Percentiles rank a stretch among this genome's conserved stretches.
phyloP scores from a whole-genome alignment of 345 rosid genomes.

The Microthlaspi erraticum region DNA sequence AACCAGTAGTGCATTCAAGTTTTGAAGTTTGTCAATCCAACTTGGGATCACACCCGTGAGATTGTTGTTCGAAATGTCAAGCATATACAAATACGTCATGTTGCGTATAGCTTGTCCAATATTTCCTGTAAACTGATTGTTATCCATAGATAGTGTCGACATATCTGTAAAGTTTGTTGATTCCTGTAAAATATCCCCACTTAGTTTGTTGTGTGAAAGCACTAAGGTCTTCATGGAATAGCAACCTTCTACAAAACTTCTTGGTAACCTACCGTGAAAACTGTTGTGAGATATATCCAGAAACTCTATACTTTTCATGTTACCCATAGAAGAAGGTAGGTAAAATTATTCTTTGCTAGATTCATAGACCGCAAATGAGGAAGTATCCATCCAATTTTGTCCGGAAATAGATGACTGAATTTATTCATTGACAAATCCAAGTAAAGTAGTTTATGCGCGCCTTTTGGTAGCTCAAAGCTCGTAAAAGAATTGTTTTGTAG shows the following conservation, averaged over 20 bases:
- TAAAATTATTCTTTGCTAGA: neutral
- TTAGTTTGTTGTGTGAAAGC: neutral
- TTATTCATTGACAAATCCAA: no score
- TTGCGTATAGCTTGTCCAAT: constrained; percentile 1
- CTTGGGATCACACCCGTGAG: constrained; percentile 8
- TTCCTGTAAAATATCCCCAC: neutral
- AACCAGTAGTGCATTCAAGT: neutral
- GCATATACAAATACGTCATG: neutral
- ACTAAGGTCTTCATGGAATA: neutral
- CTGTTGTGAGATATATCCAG: neutral
- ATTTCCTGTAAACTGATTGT: constrained; percentile 2
- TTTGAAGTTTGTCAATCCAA: neutral
- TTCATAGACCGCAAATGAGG: neutral
- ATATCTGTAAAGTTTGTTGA: no score
- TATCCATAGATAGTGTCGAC: no score
- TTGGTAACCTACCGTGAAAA: constrained; percentile 1
- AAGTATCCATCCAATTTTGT: neutral
- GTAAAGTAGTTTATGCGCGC: no score
- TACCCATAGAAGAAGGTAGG: neutral
- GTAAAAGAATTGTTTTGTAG: constrained; percentile 8
- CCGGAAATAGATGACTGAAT: neutral
- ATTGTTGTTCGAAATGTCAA: constrained; percentile 5
- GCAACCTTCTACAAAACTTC: neutral
- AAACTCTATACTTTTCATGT: neutral
- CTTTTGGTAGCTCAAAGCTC: constrained; percentile 4